Conservation (phyloP, 2,329 filamentous ascomycete species). For the Chaetothyriales sp. region DNA sequence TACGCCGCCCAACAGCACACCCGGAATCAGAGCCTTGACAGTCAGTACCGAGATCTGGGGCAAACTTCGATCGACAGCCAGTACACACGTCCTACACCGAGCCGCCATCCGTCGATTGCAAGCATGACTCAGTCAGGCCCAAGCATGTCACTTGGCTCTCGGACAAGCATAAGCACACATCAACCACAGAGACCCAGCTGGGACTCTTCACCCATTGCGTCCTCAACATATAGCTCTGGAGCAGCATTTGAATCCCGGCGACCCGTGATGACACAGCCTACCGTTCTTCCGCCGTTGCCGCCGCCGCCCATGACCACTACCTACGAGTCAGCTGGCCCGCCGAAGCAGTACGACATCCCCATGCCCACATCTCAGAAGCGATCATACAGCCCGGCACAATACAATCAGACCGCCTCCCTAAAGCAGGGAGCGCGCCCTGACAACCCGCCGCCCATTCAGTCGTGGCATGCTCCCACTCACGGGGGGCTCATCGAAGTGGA, state of each 20-base stretch:
- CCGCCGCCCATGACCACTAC: slow-evolving; percentile 7
- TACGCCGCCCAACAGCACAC: slow-evolving; percentile 4
- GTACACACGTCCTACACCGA: slow-evolving; percentile 4
- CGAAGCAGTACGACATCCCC: slow-evolving; percentile 3
- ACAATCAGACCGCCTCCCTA: slow-evolving; percentile 1
- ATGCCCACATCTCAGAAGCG: slow-evolving; percentile 6
- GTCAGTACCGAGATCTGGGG: slow-evolving; percentile 6
- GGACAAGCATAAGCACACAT: background rate
- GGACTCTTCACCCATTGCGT: background rate
- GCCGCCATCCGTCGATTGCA: slow-evolving; percentile 5
- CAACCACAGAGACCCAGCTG: background rate
- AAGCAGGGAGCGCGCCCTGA: slow-evolving; percentile 11
- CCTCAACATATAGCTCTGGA: background rate
- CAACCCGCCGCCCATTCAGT: background rate
- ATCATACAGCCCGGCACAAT: slow-evolving; percentile 4
- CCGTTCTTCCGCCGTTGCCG: slow-evolving; percentile 5
- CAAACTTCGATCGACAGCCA: slow-evolving; percentile 12
- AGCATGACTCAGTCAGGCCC: slow-evolving; percentile 8
- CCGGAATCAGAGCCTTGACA: slow-evolving; percentile 7
- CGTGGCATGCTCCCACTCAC: background rate
- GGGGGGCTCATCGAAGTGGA: slow-evolving; percentile 9
- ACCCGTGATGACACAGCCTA: background rate
- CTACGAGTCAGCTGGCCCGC: background rate
- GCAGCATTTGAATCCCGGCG: background rate
- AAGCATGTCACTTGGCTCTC: slow-evolving; percentile 2